phyloP scores from a whole-genome alignment of 345 rosid species.

The Acer yangbiense region DNA sequence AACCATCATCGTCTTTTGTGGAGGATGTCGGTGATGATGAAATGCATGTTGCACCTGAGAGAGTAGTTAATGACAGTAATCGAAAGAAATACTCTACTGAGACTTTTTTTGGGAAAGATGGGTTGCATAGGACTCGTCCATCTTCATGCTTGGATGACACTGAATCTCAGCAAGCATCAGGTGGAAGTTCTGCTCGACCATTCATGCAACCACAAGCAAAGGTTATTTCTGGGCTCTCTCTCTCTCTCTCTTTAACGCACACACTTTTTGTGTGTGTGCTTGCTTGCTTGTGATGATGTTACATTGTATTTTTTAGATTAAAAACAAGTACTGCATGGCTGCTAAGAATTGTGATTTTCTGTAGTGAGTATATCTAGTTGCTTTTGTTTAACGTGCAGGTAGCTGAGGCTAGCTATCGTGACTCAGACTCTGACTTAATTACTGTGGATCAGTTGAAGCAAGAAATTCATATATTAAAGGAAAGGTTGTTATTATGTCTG shows the following conservation, averaged over 20 bases:
- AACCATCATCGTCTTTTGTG: conserved; percentile 26
- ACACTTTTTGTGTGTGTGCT: background rate
- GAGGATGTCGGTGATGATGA: conserved; percentile 40
- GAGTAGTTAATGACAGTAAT: conserved; percentile 27
- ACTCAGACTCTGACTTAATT: conserved; percentile 25
- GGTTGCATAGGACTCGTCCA: conserved; percentile 6
- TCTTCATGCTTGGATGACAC: conserved; percentile 25
- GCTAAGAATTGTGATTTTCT: background rate
- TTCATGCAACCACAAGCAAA: conserved; percentile 24
- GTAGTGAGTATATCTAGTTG: background rate
- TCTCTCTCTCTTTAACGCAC: background rate
- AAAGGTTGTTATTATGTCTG: conserved; percentile 44
- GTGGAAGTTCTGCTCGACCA: conserved; percentile 18
- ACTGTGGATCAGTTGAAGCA: conserved; percentile 45
- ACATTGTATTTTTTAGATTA: background rate
- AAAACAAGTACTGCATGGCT: background rate
- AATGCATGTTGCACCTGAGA: conserved; percentile 21
- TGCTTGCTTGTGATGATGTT: background rate
- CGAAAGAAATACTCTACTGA: conserved; percentile 15
- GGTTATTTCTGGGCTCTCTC: conserved; percentile 29
- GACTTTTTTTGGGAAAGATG: conserved; percentile 26
- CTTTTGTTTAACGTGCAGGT: conserved; percentile 33
- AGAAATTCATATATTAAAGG: conserved; percentile 60
- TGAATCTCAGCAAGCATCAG: conserved; percentile 24
- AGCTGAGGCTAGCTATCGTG: conserved; percentile 11